Conservation (phyloP, 2,329 filamentous ascomycete genomes). For the Didymosphaeria variabile region DNA sequence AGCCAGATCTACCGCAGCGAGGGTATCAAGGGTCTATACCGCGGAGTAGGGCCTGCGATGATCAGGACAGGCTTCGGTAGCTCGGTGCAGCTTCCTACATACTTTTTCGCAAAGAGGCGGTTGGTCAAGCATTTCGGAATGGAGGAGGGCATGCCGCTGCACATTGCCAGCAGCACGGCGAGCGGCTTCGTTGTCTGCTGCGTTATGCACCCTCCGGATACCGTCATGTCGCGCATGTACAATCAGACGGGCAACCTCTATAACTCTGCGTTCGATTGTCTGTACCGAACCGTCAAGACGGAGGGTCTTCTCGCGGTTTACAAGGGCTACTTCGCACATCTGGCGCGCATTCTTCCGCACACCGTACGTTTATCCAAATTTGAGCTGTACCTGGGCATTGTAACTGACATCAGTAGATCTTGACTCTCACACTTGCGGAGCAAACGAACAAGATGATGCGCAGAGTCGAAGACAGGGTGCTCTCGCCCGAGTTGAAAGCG, state of each 20-base stretch:
- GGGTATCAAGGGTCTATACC: conserved; percentile 83
- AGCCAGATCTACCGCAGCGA: conserved; percentile 79
- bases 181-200: conserved; percentile 97
- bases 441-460: conserved; percentile 95
- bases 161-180: conserved; percentile 85
- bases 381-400: neutral
- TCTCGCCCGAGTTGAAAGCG: conserved; percentile 58
- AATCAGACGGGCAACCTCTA: conserved; percentile 99
- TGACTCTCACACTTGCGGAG: conserved; percentile 92
- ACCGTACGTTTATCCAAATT: conserved; percentile 63
- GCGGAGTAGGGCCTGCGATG: conserved; percentile 92
- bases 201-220: conserved; percentile 99
- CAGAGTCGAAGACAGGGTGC: conserved; percentile 72
- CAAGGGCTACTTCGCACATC: conserved; percentile 95
- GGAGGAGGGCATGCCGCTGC: conserved; percentile 88
- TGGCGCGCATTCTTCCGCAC: conserved; percentile 93
- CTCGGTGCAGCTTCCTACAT: conserved; percentile 95
- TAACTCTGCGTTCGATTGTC: conserved; percentile 88
- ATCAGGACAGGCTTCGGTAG: conserved; percentile 95
- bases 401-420: conserved; percentile 62
- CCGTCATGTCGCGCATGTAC: conserved; percentile 98
- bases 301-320: conserved; percentile 94
- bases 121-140: conserved; percentile 84
- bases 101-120: conserved; percentile 94
- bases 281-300: conserved; percentile 88